phyloP scores from a whole-genome alignment of 2,329 filamentous ascomycete species.

The Xylariales sp. region DNA sequence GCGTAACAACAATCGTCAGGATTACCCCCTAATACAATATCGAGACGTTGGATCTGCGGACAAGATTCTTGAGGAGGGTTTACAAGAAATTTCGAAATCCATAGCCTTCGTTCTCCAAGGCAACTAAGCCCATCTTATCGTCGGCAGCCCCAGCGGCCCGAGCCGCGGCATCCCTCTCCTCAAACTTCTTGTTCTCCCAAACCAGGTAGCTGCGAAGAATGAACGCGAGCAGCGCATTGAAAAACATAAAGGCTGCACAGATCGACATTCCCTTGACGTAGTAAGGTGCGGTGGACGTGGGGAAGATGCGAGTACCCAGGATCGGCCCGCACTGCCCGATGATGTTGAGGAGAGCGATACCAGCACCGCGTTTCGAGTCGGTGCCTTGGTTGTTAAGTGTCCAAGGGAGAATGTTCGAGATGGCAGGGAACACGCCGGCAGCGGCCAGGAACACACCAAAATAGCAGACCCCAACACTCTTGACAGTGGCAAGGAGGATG shows the following conservation, averaged over 20 bases:
- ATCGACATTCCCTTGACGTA: slow-evolving; percentile 33
- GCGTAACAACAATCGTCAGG: too few relatives aligned
- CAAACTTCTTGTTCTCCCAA: slow-evolving; percentile 27
- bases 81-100: slow-evolving; percentile 20
- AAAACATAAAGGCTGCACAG: slow-evolving; percentile 36
- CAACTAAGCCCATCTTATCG: slow-evolving; percentile 6
- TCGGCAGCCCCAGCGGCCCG: slow-evolving; percentile 13
- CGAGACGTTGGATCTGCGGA: too few relatives aligned
- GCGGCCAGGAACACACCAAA: slow-evolving; percentile 45
- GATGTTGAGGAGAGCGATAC: slow-evolving; percentile 58
- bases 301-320: slow-evolving; percentile 61
- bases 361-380: slow-evolving; percentile 60
- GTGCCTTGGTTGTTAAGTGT: slow-evolving; percentile 63
- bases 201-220: slow-evolving; percentile 25
- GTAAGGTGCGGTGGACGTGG: slow-evolving; percentile 30
- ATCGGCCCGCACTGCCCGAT: slow-evolving; percentile 58
- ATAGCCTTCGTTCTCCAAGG: slow-evolving; percentile 18
- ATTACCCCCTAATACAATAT: too few relatives aligned
- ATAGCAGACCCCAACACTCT: slow-evolving; percentile 31
- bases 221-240: slow-evolving; percentile 31
- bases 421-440: slow-evolving; percentile 61
- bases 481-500: slow-evolving; percentile 55
- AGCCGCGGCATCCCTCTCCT: slow-evolving; percentile 20
- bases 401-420: slow-evolving; percentile 68
- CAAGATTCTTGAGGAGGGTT: not conserved